These are phyloP conservation scores for Arachnomyces sp. DNA, from an alignment of 2,329 filamentous ascomycete genomes.

Conservation along the genomic window DNA sequence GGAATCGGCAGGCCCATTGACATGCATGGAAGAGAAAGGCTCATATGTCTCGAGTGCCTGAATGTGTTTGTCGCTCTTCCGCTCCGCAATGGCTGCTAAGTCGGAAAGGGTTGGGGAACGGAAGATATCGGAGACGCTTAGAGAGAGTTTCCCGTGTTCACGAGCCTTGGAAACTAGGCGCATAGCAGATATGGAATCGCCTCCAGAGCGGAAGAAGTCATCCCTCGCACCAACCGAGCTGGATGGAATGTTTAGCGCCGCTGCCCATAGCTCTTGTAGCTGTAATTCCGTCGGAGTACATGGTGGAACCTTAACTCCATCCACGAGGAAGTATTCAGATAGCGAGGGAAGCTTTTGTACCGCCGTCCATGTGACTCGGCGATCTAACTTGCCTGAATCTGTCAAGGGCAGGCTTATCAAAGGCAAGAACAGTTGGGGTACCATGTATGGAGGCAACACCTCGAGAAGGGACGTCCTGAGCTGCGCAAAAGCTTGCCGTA, in stretches of 20 bases:
- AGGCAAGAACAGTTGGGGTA: conserved; percentile 31
- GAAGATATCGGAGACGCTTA: conserved; percentile 12
- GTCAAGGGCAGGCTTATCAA: conserved; percentile 30
- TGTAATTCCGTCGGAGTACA: conserved; percentile 17
- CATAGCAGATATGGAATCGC: conserved; percentile 8
- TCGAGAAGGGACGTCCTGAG: background rate
- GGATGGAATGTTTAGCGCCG: conserved; percentile 35
- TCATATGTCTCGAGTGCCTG: no score
- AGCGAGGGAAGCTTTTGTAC: background rate
- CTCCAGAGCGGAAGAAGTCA: conserved; percentile 11
- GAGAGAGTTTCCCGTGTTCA: conserved; percentile 4
- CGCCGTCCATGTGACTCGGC: conserved; percentile 21
- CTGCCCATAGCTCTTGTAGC: conserved; percentile 3
- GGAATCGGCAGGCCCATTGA: no score
- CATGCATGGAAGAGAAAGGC: no score
- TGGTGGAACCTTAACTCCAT: background rate
- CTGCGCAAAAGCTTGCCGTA: conserved; percentile 1
- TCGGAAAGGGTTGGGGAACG: conserved; percentile 8
- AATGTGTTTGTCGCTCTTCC: no score
- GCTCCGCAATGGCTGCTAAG: no score
- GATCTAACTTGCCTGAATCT: conserved; percentile 34
- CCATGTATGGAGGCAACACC: conserved; percentile 24
- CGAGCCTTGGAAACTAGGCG: conserved; percentile 5
- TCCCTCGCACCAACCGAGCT: conserved; percentile 12
- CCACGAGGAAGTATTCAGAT: no score